Evolutionary conservation across 75 land plant species (phyloP), one percentile per base, ranked within the genome.

Genomic region (Ceratopteris richardii): DNA sequence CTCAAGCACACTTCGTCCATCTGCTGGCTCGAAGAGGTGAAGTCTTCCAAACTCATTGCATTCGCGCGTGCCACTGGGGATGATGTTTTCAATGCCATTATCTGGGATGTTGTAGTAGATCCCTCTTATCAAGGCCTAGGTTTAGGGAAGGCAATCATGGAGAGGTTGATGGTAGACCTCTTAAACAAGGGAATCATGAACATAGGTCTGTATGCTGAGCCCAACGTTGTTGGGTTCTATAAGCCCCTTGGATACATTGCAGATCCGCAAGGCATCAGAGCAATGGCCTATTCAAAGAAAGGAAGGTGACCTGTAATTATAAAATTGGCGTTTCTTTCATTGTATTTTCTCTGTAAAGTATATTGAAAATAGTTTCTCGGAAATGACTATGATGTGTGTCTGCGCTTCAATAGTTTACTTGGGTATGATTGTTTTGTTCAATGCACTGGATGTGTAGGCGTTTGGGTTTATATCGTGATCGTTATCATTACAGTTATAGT

Each of bases 21-120:
- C 46, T 57, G 70, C 21, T 91, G 97, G 97, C 44, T 87, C 16
- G 69, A 70, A 61, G 66, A 81, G 66, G 55, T 31, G 47, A 72
- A 61, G 58, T 65, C 76, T 10, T 46, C 48, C 55, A 55, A 20
- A 42, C 80, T 90, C 17, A 80, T 92, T 29, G 97, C 86, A 21
- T 92, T 92, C 61, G 93, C 97, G 0, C 57, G 97, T 1, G 97
- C 93, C 9, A 88, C 97, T 0, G 97, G 97, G 0, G 97, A 92
- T 56, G 83, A 77, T 18, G 94, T 92, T 24, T 92, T 84, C 78
- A 88, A 92, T 68, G 97, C 97, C 25, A 76, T 87, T 26, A 82
- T 92, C 1, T 92, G 97, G 97, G 97, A 92, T 66, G 97, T 92
- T 55, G 97, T 92, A 43, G 97, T 92, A 51, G 97, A 92, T 37